Base-by-base conservation (phyloP, 2,329 filamentous ascomycete genomes). In the Calonectria leucothoes region DNA sequence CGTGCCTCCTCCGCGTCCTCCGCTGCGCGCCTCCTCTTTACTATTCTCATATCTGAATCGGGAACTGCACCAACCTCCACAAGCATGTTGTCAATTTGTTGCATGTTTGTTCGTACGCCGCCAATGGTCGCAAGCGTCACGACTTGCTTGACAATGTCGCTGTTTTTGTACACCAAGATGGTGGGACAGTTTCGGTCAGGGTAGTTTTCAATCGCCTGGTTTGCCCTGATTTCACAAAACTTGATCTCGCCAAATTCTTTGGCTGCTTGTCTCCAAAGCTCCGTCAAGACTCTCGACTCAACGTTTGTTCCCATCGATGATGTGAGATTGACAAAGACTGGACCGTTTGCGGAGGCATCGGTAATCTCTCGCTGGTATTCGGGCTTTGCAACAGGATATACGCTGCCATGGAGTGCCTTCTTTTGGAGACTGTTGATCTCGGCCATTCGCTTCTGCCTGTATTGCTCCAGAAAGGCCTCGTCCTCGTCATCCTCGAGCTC, bases 401-500 rank as follows among this genome's bases (percentile, higher is more conserved):
- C 97, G 81, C 93, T 93, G 83, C 97, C 97, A 85, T 97, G 95
- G 29, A 96, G 86, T 8, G 94, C 93, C 75, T 95, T 94, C 79
- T 94, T 92, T 73, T 93, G 91, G 65, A 98, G 88, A 2, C 88
- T 91, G 68, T 91, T 91, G 57, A 99, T 87, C 85, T 99, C 97
- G 59, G 92, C 91, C 85, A 98, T 91, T 72, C 97, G 94, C 83
- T 97, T 96, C 82, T 96, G 91, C 12, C 95, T 91, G 83, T 99
- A 99, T 77, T 92, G 89, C 78, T 98, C 93, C 8, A 99, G 88
- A 79, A 99, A 98, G 1, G 89, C 93, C 70, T 98, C 97, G 80
- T 99, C 97, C 85, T 99, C 97, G 25, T 97, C 93, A 79, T 99
- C 97, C 85, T 99, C 97, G 0, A 99, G 90, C 79, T 95, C 96